These are phyloP conservation scores for Phanerochaete carnosa DNA, from an alignment of 768 basidiomycete genomes.

Conservation along the genomic window DNA sequence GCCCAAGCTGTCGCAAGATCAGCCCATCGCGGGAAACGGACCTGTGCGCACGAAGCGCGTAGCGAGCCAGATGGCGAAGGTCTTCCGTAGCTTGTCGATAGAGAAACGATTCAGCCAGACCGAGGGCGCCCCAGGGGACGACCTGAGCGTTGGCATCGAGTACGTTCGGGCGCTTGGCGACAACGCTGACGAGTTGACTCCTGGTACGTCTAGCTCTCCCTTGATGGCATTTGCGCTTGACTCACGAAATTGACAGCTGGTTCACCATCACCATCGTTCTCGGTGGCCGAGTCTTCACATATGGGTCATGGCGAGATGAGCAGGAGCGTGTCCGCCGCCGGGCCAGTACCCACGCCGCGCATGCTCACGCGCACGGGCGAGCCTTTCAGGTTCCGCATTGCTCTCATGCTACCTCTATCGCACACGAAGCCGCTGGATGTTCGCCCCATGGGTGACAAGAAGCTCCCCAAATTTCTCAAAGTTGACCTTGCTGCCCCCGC, in stretches of 20 bases:
- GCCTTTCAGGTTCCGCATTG: conserved; percentile 55
- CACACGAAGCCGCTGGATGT: conserved; percentile 40
- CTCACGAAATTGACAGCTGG: conserved; percentile 13
- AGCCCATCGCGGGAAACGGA: neutral
- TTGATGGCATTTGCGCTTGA: conserved; percentile 13
- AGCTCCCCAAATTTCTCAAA: conserved; percentile 54
- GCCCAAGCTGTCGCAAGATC: conserved; percentile 38
- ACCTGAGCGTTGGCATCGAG: conserved; percentile 64
- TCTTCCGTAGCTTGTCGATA: conserved; percentile 37
- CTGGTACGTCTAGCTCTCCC: conserved; percentile 15
- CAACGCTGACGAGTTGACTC: conserved; percentile 30
- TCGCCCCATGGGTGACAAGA: conserved; percentile 43
- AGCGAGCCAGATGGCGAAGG: conserved; percentile 63
- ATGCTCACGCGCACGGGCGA: conserved; percentile 56
- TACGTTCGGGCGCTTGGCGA: conserved; percentile 70
- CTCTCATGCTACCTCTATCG: conserved; percentile 28
- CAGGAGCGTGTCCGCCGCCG: conserved; percentile 16
- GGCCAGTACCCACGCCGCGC: conserved; percentile 29
- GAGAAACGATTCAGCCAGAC: conserved; percentile 29
- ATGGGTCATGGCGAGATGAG: conserved; percentile 34
- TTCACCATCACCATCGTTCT: conserved; percentile 47
- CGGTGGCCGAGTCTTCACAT: conserved; percentile 54
- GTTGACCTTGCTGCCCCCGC: conserved; percentile 39
- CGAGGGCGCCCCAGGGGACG: conserved; percentile 42
- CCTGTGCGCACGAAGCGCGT: conserved; percentile 35